Base-by-base conservation (phyloP, 352 stramenopile species). In the Pilasporangium apinafurcum region DNA sequence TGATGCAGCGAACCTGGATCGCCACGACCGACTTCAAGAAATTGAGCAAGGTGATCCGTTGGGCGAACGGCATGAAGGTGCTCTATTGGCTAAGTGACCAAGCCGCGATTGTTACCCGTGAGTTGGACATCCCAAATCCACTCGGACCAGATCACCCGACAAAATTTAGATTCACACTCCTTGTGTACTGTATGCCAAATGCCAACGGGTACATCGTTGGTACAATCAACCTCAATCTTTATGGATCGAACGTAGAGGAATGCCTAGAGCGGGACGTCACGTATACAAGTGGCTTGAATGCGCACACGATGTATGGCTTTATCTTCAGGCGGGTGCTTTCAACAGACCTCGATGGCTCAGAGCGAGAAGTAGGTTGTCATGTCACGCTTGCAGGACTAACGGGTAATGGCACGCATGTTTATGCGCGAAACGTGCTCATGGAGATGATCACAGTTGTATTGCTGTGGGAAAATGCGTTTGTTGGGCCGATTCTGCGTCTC, bases 31-130 rank as follows among this genome's bases (percentile, higher is more conserved):
- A 64, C 22, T 46, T 64, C 16, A 12, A 34, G 3, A 18, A 59
- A 25, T 46, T 61, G 28, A 48, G 44, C 2, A 32, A 34, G 13
- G 20, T 78, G 14, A 66, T 72, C 59, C 62, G 62, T 13, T 58
- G 56, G 40, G 36, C 51, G 1, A 57, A 69, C 26, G 47, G 58
- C 39, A 78, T 78, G 66, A 74, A 71, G 30, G 50, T 78, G 6
- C 43, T 78, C 1, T 54, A 66, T 33, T 61, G 53, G 22, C 48
- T 78, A 30, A 51, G 44, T 25, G 18, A 20, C 2, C 39, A 64
- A 35, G 55, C 55, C 4, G 49, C 55, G 16, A 25, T 64, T 24
- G 44, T 64, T 21, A 48, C 29, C 4, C 44, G 55, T 8, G 44
- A 59, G 44, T 41, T 64, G 18, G 49, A 51, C n/a, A 64, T 64